A percentile compares a stretch with the other conserved stretches of the same genome.
These are phyloP conservation scores for Curvularia sp. DNA, from an alignment of 2,329 filamentous ascomycete genomes.

Conservation along the genomic window DNA sequence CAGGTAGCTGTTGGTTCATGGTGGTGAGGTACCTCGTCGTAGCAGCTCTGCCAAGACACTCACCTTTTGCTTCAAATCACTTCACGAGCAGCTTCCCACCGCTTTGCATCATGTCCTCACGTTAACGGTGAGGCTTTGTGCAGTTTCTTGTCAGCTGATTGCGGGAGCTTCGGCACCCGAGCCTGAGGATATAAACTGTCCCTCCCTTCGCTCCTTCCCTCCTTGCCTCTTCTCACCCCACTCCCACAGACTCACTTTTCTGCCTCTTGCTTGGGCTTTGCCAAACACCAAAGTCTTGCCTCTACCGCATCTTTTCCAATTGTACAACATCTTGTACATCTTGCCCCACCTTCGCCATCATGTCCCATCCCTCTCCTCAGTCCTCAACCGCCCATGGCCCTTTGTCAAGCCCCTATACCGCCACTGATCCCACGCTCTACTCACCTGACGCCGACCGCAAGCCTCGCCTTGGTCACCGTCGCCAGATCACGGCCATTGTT, in stretches of 20 bases:
- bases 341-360: slow-evolving; percentile 23
- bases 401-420: slow-evolving; percentile 37
- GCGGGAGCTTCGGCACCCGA: neutral
- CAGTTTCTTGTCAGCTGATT: slow-evolving; percentile 22
- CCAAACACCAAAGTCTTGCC: slow-evolving; percentile 20
- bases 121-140: slow-evolving; percentile 21
- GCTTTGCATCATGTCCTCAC: slow-evolving; percentile 4
- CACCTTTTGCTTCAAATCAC: slow-evolving; percentile 6
- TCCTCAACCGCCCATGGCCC: slow-evolving; percentile 33
- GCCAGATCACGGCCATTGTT: slow-evolving; percentile 24
- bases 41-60: slow-evolving; percentile 6
- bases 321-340: slow-evolving; percentile 13
- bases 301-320: slow-evolving; percentile 25
- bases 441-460: slow-evolving; percentile 37
- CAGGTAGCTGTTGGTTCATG: slow-evolving; percentile 8
- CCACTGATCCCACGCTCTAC: slow-evolving; percentile 41
- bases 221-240: slow-evolving; percentile 21
- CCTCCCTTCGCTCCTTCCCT: slow-evolving; percentile 21
- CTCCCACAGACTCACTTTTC: slow-evolving; percentile 23
- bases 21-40: slow-evolving; percentile 7
- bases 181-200: slow-evolving; percentile 20
- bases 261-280: slow-evolving; percentile 28
- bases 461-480: slow-evolving; percentile 19
- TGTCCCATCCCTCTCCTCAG: slow-evolving; percentile 38
- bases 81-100: slow-evolving; percentile 5